Base-by-base conservation (phyloP, 2,329 filamentous ascomycete genomes). In the Knufia petricola region DNA sequence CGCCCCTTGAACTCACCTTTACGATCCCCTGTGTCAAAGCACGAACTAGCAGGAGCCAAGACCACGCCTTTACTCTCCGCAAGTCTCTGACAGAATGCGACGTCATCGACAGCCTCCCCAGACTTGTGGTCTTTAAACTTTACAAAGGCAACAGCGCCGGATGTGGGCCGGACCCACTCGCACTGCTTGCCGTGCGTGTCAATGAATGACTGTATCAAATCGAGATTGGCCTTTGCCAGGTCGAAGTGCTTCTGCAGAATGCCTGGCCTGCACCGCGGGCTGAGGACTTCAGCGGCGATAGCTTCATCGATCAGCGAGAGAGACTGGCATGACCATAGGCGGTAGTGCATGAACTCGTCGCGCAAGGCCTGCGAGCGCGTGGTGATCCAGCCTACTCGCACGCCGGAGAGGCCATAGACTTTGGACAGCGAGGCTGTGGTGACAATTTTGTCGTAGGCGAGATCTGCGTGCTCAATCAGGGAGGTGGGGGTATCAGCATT, bases 321-420 rank as follows among this genome's bases (percentile, higher is more conserved):
- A 31, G 83, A 86, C 59, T 94, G 94, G 19, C 85, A 87, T 1
- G 86, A 94, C 69, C 92, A 95, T 63, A 94, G 82, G 28, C 87
- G 73, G 1, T 82, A 81, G 10, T 71, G 66, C 10, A 82, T 78
- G 51, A 85, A 72, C 9, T 73, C 69, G 42, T 80, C 75, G 42
- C 90, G 74, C 46, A 94, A 72, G 0, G 68, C 66, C 4, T 63
- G 60, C 63, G 79, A 77, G 20, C 78, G 78, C n/a, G 81, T 83
- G 2, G 84, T 85, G 48, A 90, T 74, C 88, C 88, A 95, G 28
- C 88, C 88, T 1, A 90, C 66, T 0, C 87, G 79, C 52, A 94
- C 81, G 1, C 88, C 87, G 1, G 87, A 86, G 3, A 95, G 69
- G 1, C 84, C 80, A 66, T 87, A 95, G 0, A 86, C 84, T 67